These are phyloP conservation scores for Russula earlei DNA, from an alignment of 768 basidiomycete genomes.

Conservation along the genomic window DNA sequence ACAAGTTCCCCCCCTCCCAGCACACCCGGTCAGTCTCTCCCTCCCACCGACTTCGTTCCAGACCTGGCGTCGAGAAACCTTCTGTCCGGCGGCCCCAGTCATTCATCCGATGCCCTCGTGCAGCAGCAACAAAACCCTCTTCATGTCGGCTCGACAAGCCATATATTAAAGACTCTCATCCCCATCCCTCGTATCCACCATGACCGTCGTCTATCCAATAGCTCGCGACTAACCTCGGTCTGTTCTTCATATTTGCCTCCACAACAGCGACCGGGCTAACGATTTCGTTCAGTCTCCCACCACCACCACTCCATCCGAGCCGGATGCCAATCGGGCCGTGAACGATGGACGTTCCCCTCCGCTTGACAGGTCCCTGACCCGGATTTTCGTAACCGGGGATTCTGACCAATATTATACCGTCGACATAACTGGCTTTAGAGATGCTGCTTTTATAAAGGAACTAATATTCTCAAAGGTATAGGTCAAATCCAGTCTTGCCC, in stretches of 20 bases:
- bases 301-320: constrained; percentile 17
- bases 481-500: neutral
- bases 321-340: constrained; percentile 12
- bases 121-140: constrained; percentile 28
- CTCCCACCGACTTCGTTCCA: constrained; percentile 32
- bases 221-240: constrained; percentile 28
- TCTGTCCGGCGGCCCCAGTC: constrained; percentile 21
- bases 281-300: constrained; percentile 24
- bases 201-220: constrained; percentile 22
- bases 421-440: constrained; percentile 56
- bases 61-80: constrained; percentile 31
- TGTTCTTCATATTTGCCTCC: constrained; percentile 9
- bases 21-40: constrained; percentile 46
- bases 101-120: constrained; percentile 29
- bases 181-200: constrained; percentile 19
- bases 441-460: constrained; percentile 64
- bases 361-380: constrained; percentile 23
- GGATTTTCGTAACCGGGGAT: constrained; percentile 66
- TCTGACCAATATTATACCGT: constrained; percentile 69
- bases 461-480: constrained; percentile 71
- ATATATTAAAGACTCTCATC: constrained; percentile 21
- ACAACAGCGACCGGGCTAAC: constrained; percentile 4
- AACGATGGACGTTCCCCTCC: constrained; percentile 21
- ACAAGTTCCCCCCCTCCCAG: constrained; percentile 62
- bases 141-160: constrained; percentile 11